Evolutionary conservation across 139 green algal genomes (phyloP).

Genomic region (Auxenochlorella pyrenoidosa): DNA sequence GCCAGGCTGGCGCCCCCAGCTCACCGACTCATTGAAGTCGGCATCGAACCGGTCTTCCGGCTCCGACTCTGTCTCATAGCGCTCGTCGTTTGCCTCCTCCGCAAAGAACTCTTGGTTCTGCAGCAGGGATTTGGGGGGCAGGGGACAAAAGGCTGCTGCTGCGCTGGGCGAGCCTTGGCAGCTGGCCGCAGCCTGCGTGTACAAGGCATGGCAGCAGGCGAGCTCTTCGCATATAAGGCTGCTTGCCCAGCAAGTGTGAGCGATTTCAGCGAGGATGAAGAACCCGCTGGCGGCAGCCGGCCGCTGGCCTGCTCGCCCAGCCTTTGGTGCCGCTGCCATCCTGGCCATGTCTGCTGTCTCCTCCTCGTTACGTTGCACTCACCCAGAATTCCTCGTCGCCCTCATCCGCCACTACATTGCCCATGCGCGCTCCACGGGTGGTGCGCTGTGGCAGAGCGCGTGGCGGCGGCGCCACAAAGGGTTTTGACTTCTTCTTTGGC

Average conservation of each 20-base stretch:
- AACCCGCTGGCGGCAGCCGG: too few species aligned
- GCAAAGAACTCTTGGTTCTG: conserved; percentile 79
- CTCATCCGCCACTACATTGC: conserved; percentile 41
- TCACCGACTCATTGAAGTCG: conserved; percentile 82
- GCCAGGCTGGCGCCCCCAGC: not conserved
- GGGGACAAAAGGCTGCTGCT: not conserved
- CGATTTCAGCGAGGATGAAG: not conserved
- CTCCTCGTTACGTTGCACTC: too few species aligned
- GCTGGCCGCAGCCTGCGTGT: too few species aligned
- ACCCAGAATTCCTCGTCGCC: conserved; percentile 90
- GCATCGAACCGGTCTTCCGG: conserved; percentile 77
- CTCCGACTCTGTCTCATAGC: conserved; percentile 73
- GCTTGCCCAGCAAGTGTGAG: not conserved
- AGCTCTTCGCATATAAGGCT: not conserved
- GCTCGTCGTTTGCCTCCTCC: conserved; percentile 74
- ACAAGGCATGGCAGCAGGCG: not conserved
- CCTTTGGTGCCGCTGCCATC: too few species aligned
- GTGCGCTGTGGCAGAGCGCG: conserved; percentile 52
- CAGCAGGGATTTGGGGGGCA: not conserved
- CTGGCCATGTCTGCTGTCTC: too few species aligned
- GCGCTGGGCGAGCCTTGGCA: not conserved
- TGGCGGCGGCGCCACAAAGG: conserved; percentile 40
- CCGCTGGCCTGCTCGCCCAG: too few species aligned
- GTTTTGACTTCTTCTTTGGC: not conserved
- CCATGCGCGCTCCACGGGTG: conserved; percentile 62